phyloP scores from a whole-genome alignment of 1,139 yeast species.

The Blastobotrys niveus region DNA sequence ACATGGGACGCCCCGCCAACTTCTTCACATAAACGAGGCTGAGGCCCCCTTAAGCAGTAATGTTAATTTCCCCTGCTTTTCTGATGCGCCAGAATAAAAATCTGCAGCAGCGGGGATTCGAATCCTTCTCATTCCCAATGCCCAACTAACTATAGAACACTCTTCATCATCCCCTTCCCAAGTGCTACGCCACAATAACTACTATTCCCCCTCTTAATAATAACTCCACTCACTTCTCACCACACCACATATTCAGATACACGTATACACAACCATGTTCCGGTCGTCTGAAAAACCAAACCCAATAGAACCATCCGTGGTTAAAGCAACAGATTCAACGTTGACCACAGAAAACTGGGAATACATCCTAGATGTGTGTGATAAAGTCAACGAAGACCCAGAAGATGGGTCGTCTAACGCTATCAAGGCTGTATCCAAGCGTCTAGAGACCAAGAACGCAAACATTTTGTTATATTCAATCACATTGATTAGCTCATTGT shows the following conservation, averaged over 20 bases:
- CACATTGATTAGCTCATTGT: conserved; percentile 66
- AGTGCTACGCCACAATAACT: too few relatives aligned
- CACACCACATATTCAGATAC: not conserved
- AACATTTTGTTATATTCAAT: conserved; percentile 72
- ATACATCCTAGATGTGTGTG: conserved; percentile 75
- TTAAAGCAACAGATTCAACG: conserved; percentile 79
- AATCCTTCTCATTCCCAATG: too few relatives aligned
- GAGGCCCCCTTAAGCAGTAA: too few relatives aligned
- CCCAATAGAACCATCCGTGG: conserved; percentile 26
- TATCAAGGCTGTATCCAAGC: conserved; percentile 44
- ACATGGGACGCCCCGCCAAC: too few relatives aligned
- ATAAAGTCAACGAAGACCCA: conserved; percentile 66
- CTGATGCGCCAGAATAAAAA: too few relatives aligned
- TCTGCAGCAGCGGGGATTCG: too few relatives aligned
- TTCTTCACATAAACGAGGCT: too few relatives aligned
- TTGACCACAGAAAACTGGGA: conserved; percentile 84
- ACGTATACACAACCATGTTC: conserved; percentile 25
- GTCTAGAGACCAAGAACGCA: conserved; percentile 63
- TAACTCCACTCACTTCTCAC: not conserved
- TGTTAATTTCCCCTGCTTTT: too few relatives aligned
- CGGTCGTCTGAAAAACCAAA: conserved; percentile 26
- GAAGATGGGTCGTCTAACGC: conserved; percentile 56
- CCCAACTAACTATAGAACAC: too few relatives aligned
- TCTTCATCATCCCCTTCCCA: too few relatives aligned
- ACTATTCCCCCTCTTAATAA: too few relatives aligned